Evolutionary conservation across 306 rosid genomes (phyloP).

Genomic region (Calophaca sinica): DNA sequence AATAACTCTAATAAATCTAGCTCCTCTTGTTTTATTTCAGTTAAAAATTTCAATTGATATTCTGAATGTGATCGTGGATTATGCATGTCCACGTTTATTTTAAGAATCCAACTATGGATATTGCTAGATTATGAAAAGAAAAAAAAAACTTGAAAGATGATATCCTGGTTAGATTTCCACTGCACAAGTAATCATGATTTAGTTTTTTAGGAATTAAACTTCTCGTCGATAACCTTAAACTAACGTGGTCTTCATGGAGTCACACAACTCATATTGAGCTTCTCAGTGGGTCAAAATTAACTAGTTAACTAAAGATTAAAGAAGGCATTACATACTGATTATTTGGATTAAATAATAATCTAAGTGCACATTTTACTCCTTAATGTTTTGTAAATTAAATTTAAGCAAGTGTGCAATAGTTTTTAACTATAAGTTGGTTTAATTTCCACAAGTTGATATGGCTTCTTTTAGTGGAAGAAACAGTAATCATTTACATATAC

Average conservation of each 20-base stretch:
- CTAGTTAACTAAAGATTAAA: neutral
- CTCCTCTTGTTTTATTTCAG: neutral
- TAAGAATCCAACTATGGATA: neutral
- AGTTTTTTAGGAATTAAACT: neutral
- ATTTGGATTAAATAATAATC: neutral
- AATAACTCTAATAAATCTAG: constrained; percentile 2
- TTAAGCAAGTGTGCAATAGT: constrained; percentile 20
- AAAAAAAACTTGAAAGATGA: neutral
- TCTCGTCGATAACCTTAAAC: neutral
- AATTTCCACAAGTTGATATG: constrained; percentile 41
- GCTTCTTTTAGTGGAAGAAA: constrained; percentile 44
- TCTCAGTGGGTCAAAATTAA: neutral
- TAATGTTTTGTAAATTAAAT: neutral
- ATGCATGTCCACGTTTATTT: constrained; percentile 27
- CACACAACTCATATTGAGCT: constrained; percentile 1
- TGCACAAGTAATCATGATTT: neutral
- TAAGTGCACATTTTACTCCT: constrained; percentile 26
- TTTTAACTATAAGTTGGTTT: neutral
- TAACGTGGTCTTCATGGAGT: neutral
- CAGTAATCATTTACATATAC: constrained; percentile 39
- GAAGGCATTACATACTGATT: neutral
- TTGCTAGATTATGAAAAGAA: neutral
- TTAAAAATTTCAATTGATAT: neutral
- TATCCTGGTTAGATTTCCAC: neutral
- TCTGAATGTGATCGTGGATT: constrained; percentile 20